Percentiles rank a stretch among this genome's conserved stretches.
Evolutionary conservation across 2,329 filamentous ascomycete species (phyloP).

Genomic region (Pseudocercospora pini-densiflorae): DNA sequence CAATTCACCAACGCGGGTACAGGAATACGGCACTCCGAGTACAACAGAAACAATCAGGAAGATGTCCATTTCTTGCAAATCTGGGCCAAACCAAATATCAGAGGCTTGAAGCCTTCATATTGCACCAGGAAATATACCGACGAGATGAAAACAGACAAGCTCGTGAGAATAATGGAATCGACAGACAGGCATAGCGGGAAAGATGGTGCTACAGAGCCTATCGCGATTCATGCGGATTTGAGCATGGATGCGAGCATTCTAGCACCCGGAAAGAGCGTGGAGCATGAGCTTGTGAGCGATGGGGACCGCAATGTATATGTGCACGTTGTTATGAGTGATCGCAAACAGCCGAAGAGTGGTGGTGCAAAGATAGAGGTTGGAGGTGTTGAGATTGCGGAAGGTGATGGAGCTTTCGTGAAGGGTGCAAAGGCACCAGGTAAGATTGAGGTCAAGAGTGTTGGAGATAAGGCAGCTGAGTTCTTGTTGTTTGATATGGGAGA

Average conservation of each 20-base stretch:
- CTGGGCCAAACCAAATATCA: constrained; percentile 80
- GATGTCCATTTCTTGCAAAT: constrained; percentile 87
- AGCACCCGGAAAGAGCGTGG: constrained; percentile 66
- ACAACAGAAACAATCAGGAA: constrained; percentile 73
- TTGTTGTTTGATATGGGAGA: constrained; percentile 56
- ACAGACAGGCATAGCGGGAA: constrained; percentile 67
- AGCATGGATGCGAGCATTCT: constrained; percentile 81
- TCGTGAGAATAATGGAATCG: constrained; percentile 77
- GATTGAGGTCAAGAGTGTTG: constrained; percentile 53
- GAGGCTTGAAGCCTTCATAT: constrained; percentile 73
- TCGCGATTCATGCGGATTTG: constrained; percentile 83
- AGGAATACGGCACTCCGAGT: constrained; percentile 78
- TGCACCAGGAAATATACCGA: constrained; percentile 76
- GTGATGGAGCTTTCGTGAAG: constrained; percentile 80
- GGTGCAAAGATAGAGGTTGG: constrained; percentile 72
- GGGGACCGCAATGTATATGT: constrained; percentile 74
- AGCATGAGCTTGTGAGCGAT: constrained; percentile 72
- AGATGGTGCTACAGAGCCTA: constrained; percentile 70
- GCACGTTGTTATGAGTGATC: constrained; percentile 72
- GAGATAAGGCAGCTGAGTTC: constrained; percentile 53
- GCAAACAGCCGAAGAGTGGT: constrained; percentile 64
- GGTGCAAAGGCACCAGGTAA: constrained; percentile 48
- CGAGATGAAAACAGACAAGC: constrained; percentile 69
- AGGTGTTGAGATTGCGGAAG: constrained; percentile 72
- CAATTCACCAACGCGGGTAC: constrained; percentile 91